These are phyloP conservation scores for Cryptosporidium tyzzeri DNA, from an alignment of 169 alveolate species.

Conservation along the genomic window DNA sequence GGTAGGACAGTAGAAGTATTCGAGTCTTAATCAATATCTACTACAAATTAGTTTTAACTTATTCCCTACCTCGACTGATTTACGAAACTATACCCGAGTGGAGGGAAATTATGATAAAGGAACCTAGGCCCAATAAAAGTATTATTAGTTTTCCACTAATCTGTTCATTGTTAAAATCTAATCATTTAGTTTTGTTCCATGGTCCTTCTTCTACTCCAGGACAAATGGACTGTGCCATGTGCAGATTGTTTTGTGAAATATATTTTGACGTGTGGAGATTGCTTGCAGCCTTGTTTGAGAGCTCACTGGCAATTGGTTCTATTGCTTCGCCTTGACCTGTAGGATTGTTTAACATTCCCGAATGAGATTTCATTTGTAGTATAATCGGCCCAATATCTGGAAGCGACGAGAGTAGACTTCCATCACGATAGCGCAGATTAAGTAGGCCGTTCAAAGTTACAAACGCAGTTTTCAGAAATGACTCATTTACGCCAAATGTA, in stretches of 20 bases:
- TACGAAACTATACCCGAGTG: slow-evolving; percentile 6
- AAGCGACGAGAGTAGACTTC: slow-evolving; percentile 51
- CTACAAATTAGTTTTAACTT: slow-evolving; percentile 14
- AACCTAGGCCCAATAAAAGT: slow-evolving; percentile 2
- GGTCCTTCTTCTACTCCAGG: slow-evolving; percentile 77
- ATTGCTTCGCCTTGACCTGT: neutral
- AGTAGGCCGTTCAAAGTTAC: slow-evolving; percentile 85
- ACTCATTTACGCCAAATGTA: slow-evolving; percentile 90
- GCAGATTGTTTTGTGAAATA: slow-evolving; percentile 31
- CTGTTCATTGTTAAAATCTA: slow-evolving; percentile 2
- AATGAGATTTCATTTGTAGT: slow-evolving; percentile 53
- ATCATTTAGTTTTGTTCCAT: slow-evolving; percentile 64
- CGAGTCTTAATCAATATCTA: neutral
- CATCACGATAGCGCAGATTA: slow-evolving; percentile 62
- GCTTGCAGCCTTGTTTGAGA: neutral
- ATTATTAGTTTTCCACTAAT: slow-evolving; percentile 52
- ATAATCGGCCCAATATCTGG: slow-evolving; percentile 72
- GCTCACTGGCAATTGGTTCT: neutral
- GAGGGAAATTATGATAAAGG: neutral
- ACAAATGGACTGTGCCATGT: slow-evolving; percentile 42
- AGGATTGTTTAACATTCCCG: neutral
- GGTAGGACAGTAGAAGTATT: slow-evolving; percentile 56
- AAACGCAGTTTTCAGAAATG: slow-evolving; percentile 86
- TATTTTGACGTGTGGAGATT: slow-evolving; percentile 31
- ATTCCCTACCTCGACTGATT: neutral